Evolutionary conservation across 345 rosid species (phyloP), one percentile per base, ranked within the genome.

Genomic region (Microthlaspi erraticum): DNA sequence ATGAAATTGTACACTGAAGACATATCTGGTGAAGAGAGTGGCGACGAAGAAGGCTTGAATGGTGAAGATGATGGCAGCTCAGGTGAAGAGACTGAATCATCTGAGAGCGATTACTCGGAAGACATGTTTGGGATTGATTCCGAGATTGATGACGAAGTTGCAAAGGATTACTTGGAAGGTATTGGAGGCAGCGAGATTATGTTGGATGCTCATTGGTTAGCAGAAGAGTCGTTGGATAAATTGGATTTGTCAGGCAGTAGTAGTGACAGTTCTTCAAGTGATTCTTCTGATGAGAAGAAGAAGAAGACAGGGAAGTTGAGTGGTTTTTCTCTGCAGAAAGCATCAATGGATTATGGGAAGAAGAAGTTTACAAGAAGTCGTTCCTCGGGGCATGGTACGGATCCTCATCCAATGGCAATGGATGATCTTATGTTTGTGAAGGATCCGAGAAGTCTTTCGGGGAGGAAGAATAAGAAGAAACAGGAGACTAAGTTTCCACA

Each of bases 111-210:
- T 51, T 68, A 33, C 73, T 88, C 83, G 3, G 80, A 73, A 18
- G 70, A 72, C 46, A 54, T 49, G 42, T 86, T 74, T 50, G 88
- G 78, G 38, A 79, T 82, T 82, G 84, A 80, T 66, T 80, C 81
- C 0, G 93, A 83, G 60, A 78, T 94, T 65, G 93, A 88, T 75
- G 96, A 89, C 16, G 93, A 81, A 14, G 87, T 92, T 77, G 98
- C 87, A 8, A 79, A 81, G 73, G 99, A 92, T 83, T 94, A 92
- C 81, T 55, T 88, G 60, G 89, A 89, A 79, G 98, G 99, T 68
- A 82, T 94, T 70, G 97, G 98, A 61, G 98, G 95, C 43, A 83
- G 81, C 7, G 78, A 68, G 66, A 78, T 58, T 59, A 70, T 88
- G 62, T 52, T 86, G 68, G 83, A 85, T 75, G 82, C 87, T 46